These are phyloP conservation scores for Platanthera zijinensis DNA, from an alignment of 106 monocot species.

Conservation along the genomic window DNA sequence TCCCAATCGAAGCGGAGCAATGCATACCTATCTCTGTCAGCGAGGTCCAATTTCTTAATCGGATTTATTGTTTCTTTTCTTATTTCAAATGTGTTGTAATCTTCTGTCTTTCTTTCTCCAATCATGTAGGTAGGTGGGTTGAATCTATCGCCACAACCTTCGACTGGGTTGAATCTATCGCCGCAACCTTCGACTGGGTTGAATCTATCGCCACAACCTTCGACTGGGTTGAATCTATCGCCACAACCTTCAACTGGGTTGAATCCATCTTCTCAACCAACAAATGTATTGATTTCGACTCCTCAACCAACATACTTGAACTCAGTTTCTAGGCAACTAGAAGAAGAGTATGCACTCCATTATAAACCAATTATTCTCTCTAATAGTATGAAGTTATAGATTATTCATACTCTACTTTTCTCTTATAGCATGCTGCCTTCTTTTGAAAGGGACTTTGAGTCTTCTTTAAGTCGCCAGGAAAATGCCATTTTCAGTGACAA, in stretches of 20 bases:
- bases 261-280: slow-evolving; percentile 5
- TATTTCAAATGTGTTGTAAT: neutral
- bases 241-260: neutral
- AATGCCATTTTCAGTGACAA: slow-evolving; percentile 10
- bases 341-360: neutral
- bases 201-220: neutral
- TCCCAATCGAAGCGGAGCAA: slow-evolving; percentile 23
- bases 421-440: slow-evolving; percentile 34
- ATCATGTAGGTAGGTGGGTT: too few relatives aligned
- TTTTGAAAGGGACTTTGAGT: slow-evolving; percentile 19
- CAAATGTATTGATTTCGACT: slow-evolving; percentile 3
- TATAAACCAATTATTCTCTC: neutral
- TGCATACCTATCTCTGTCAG: slow-evolving; percentile 26
- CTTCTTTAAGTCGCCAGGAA: neutral
- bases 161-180: too few relatives aligned
- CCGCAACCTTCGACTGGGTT: too few relatives aligned
- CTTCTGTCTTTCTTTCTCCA: neutral
- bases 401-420: slow-evolving; percentile 1
- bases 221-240: neutral
- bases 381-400: neutral
- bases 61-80: neutral
- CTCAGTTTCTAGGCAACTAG: slow-evolving; percentile 7
- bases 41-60: neutral
- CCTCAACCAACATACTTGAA: neutral
- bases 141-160: too few relatives aligned